Evolutionary conservation across 305 asterid species (phyloP).

Genomic region (Fraxinus greggii): DNA sequence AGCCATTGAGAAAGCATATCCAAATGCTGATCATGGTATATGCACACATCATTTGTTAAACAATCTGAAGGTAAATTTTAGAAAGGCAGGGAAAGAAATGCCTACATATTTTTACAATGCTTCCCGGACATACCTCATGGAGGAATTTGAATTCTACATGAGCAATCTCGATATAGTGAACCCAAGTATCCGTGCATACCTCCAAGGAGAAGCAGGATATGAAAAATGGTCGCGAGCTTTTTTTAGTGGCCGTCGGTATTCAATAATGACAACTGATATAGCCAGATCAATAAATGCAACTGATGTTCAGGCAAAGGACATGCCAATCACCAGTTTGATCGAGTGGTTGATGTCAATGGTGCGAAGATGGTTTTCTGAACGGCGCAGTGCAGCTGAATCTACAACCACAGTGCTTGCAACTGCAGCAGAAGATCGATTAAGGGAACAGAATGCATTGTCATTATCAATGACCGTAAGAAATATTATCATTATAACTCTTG

Average conservation of each 20-base stretch:
- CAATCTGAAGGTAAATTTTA: not conserved
- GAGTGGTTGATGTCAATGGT: not conserved
- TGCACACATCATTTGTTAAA: not conserved
- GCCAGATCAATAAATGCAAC: not conserved
- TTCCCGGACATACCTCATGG: not conserved
- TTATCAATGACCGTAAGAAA: not conserved
- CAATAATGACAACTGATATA: not conserved
- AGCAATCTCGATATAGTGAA: not conserved
- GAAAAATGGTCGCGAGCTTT: not conserved
- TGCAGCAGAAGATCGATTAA: not conserved
- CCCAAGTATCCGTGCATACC: not conserved
- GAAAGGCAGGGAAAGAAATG: conserved; percentile 7
- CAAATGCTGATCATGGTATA: conserved; percentile 2
- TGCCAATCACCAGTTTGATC: not conserved
- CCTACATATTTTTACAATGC: not conserved
- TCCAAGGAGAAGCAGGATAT: not conserved
- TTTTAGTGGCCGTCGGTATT: not conserved
- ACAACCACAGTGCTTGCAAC: not conserved
- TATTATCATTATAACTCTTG: not conserved
- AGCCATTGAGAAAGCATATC: not conserved
- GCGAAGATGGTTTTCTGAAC: conserved; percentile 2
- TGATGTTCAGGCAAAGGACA: not conserved
- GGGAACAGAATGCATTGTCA: conserved; percentile 2
- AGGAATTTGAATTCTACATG: conserved; percentile 3
- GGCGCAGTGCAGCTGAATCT: not conserved